Base-by-base conservation (phyloP, 164 flowering plant genomes). In the Paratinospora sagittata region DNA sequence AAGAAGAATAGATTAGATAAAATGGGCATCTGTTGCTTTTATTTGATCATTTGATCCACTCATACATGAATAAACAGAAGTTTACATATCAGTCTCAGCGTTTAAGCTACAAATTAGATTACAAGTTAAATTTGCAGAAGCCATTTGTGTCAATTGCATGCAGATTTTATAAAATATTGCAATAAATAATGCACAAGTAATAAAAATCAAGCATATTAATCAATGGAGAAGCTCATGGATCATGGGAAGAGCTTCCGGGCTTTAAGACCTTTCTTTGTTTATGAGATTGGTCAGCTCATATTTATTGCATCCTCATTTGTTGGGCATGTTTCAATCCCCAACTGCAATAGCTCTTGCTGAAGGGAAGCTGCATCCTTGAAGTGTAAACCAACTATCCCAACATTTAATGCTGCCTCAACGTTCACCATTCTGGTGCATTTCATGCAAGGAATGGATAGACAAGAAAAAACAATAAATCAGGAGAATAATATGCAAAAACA, bases 341-440 rank as follows among this genome's bases (percentile, higher is more conserved):
- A 74, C 39, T 30, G 64, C 19, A 76, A 79, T n/a, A 90, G 86
- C 66, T 85, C 89, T 14, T 78, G 79, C 33, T 83, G 84, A 63
- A 92, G 87, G 66, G 76, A 71, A 72, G 80, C 76, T 55, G 83
- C 88, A 78, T 74, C 81, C 79, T 83, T 90, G 81, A 90, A 90
- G 8, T 87, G 91, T 65, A 92, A 49, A 55, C 94, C 98, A 23
- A 70, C 68, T n/a, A 92, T 84, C 61, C 96, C 96, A 70, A 76
- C 87, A 71, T 83, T 82, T 49, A 23, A 43, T 47, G 97, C 96
- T 71, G 92, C 94, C 66, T 88, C 88, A 7, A 87, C 87, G 71
- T 92, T 92, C 67, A 27, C 79, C 75, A 82, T 63, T 81, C 97
- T 89, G 84, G 9, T 14, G 36, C 52, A 57, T 12, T 13, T 17